These are phyloP conservation scores for Brasenia schreberi DNA, from an alignment of 164 flowering plant species.

Conservation along the genomic window DNA sequence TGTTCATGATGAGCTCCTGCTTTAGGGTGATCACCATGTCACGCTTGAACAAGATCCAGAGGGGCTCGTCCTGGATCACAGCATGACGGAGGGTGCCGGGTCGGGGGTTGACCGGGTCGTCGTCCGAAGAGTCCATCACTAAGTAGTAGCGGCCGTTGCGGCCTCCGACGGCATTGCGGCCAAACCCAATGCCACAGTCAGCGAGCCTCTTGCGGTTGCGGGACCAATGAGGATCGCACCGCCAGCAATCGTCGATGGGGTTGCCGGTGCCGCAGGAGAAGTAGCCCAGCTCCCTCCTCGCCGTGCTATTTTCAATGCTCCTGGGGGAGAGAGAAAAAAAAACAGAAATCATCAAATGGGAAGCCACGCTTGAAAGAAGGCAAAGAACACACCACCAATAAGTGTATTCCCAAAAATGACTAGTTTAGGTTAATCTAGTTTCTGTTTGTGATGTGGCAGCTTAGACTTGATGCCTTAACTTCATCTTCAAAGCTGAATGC, in stretches of 20 bases:
- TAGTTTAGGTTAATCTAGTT: too few relatives aligned
- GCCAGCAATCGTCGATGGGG: constrained; percentile 92
- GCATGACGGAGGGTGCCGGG: constrained; percentile 92
- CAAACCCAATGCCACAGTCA: constrained; percentile 93
- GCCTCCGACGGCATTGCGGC: constrained; percentile 88
- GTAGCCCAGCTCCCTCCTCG: constrained; percentile 61
- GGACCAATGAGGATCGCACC: constrained; percentile 66
- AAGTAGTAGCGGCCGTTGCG: constrained; percentile 84
- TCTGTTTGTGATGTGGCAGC: too few relatives aligned
- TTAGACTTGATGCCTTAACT: too few relatives aligned
- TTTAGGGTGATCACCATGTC: constrained; percentile 33
- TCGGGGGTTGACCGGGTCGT: constrained; percentile 78
- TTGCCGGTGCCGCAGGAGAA: constrained; percentile 78
- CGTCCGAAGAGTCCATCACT: constrained; percentile 66
- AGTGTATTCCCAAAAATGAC: too few relatives aligned
- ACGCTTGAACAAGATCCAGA: constrained; percentile 37
- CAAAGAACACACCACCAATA: too few relatives aligned
- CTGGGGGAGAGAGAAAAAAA: constrained; percentile 16
- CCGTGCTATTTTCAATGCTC: constrained; percentile 56
- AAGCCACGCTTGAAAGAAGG: too few relatives aligned
- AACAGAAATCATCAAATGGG: neutral
- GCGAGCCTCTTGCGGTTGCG: constrained; percentile 79
- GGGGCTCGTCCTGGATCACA: constrained; percentile 79
- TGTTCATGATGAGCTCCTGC: constrained; percentile 37
- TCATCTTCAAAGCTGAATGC: too few relatives aligned